phyloP scores from a whole-genome alignment of 1,284 basidiomycete genomes.

The Fomes fomentarius region DNA sequence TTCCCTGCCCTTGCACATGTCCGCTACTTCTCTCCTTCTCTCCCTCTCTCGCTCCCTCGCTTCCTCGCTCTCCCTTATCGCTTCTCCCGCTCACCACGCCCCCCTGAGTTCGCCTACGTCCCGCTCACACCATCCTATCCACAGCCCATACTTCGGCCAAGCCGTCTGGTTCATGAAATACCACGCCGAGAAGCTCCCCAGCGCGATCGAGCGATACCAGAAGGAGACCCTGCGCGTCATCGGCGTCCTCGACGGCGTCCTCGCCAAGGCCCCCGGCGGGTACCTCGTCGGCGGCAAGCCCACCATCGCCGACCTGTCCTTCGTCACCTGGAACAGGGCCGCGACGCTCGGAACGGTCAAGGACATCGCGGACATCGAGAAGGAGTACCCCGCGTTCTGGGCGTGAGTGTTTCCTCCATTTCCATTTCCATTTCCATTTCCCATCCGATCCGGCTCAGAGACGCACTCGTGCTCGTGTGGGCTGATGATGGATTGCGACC shows the following conservation, averaged over 20 bases:
- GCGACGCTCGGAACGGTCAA: no score
- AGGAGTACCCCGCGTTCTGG: slow-evolving; percentile 5
- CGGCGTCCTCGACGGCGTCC: slow-evolving; percentile 35
- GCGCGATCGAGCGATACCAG: slow-evolving; percentile 3
- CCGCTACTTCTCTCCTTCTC: no score
- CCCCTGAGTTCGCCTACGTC: no score
- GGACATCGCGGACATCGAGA: neutral
- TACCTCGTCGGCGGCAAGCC: slow-evolving; percentile 28
- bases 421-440: no score
- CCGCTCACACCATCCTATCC: neutral
- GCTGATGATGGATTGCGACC: no score
- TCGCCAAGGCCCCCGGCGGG: slow-evolving; percentile 22
- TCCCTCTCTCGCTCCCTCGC: no score
- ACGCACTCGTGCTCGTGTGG: neutral
- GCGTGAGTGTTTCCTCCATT: neutral
- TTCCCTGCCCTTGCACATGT: no score
- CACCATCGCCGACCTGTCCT: slow-evolving; percentile 29
- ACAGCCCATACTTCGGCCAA: slow-evolving; percentile 14
- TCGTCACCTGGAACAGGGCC: slow-evolving; percentile 28
- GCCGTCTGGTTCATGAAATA: neutral
- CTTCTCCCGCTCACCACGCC: no score
- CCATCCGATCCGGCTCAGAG: neutral
- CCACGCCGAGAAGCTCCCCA: slow-evolving; percentile 1
- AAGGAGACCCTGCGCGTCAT: slow-evolving; percentile 32
- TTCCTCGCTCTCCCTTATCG: no score